Evolutionary conservation across 352 stramenopile genomes (phyloP).

Genomic region (Phytopythium boreale): DNA sequence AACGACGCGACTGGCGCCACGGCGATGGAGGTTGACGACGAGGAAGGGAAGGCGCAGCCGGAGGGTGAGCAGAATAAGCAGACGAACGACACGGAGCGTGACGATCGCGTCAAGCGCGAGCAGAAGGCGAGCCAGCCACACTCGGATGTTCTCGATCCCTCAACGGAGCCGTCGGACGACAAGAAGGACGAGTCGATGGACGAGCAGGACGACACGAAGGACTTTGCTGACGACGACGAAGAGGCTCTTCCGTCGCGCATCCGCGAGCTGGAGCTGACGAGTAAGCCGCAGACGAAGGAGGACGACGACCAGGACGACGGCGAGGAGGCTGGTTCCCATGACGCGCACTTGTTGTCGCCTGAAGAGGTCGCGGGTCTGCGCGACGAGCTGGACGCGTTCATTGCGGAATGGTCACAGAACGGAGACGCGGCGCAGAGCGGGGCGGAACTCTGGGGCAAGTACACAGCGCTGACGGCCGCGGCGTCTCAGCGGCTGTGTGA

Average conservation of each 20-base stretch:
- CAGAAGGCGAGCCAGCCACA: conserved; percentile 1
- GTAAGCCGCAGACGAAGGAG: conserved; percentile 12
- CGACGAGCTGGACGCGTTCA: conserved; percentile 76
- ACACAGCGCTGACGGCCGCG: conserved; percentile 90
- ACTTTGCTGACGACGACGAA: conserved; percentile 37
- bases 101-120: conserved; percentile 5
- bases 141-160: background rate
- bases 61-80: conserved; percentile 30
- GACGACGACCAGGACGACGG: conserved; percentile 36
- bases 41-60: conserved; percentile 26
- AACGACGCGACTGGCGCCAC: conserved; percentile 34
- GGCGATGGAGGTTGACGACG: conserved; percentile 69
- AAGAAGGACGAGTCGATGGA: conserved; percentile 19
- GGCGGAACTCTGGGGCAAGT: conserved; percentile 89
- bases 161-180: conserved; percentile 8
- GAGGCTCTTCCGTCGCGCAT: conserved; percentile 23
- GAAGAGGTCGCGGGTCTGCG: conserved; percentile 76
- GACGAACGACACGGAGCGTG: conserved; percentile 16
- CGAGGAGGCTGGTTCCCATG: conserved; percentile 22
- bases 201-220: conserved; percentile 16
- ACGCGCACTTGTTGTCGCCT: conserved; percentile 37
- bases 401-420: conserved; percentile 56
- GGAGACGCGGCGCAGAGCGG: conserved; percentile 39
- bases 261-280: conserved; percentile 38
- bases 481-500: conserved; percentile 96